Evolutionary conservation across 495 filamentous ascomycete species (phyloP).

Genomic region (Bacidia rubella): DNA sequence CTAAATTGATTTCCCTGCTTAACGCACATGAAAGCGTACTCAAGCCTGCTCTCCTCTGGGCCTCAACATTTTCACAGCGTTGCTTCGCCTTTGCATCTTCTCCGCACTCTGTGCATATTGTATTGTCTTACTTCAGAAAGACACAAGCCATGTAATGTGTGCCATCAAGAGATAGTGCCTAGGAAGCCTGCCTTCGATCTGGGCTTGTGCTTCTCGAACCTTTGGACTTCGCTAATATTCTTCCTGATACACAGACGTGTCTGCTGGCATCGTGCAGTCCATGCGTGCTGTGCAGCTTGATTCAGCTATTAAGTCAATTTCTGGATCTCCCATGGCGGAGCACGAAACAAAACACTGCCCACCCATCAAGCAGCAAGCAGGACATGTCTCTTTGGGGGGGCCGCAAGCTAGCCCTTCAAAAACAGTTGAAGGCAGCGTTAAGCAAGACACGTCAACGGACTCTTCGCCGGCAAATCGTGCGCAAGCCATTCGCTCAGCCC

Average conservation of each 20-base stretch:
- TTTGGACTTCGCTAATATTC: not conserved
- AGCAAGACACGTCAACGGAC: not conserved
- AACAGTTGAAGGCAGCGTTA: not conserved
- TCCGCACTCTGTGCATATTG: too few species aligned
- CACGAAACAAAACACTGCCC: constrained; percentile 6
- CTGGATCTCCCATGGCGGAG: constrained; percentile 12
- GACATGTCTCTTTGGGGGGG: not conserved
- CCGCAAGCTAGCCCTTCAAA: constrained; percentile 8
- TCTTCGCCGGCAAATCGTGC: constrained; percentile 7
- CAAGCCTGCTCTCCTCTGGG: not conserved
- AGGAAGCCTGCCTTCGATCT: too few species aligned
- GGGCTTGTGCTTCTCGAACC: not conserved
- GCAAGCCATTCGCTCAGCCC: constrained; percentile 3
- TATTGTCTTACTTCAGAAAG: too few species aligned
- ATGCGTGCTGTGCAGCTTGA: constrained; percentile 11
- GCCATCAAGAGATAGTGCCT: too few species aligned
- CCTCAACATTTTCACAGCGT: not conserved
- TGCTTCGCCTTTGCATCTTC: not conserved
- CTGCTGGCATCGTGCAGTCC: constrained; percentile 10
- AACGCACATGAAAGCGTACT: not conserved
- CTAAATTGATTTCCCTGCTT: too few species aligned
- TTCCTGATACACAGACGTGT: constrained; percentile 1
- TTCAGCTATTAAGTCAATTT: constrained; percentile 13
- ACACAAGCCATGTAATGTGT: too few species aligned
- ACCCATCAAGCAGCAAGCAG: constrained; percentile 3